Conservation (phyloP, 805 yeast genomes). For the Barnettozyma pratensis region DNA sequence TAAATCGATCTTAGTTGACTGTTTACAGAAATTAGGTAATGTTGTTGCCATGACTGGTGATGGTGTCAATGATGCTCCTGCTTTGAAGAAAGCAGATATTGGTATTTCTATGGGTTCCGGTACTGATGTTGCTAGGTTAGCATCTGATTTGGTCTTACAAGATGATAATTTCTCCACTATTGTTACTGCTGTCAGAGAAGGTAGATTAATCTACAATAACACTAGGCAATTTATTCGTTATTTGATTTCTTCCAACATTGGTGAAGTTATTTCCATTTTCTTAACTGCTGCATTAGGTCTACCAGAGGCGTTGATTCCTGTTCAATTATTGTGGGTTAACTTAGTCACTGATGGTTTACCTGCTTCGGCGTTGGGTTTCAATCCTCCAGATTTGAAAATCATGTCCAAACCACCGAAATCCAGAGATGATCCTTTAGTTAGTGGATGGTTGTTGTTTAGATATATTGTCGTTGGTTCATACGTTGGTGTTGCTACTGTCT, state of each 20-base stretch:
- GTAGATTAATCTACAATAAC: slow-evolving; percentile 41
- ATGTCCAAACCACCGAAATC: slow-evolving; percentile 35
- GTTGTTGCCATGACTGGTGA: slow-evolving; percentile 64
- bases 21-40: slow-evolving; percentile 39
- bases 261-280: slow-evolving; percentile 52
- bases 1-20: slow-evolving; percentile 47
- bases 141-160: slow-evolving; percentile 51
- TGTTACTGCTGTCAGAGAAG: slow-evolving; percentile 51
- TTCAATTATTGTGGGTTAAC: slow-evolving; percentile 53
- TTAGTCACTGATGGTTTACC: slow-evolving; percentile 56
- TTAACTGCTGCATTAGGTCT: slow-evolving; percentile 49
- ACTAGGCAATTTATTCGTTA: slow-evolving; percentile 38
- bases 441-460: slow-evolving; percentile 33
- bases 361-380: slow-evolving; percentile 52
- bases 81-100: slow-evolving; percentile 56
- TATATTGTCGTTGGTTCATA: slow-evolving; percentile 35
- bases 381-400: slow-evolving; percentile 35
- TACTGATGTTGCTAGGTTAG: slow-evolving; percentile 56
- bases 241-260: slow-evolving; percentile 48
- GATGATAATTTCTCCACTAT: slow-evolving; percentile 54
- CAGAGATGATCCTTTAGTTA: slow-evolving; percentile 33
- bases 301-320: slow-evolving; percentile 51
- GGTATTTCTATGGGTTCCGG: slow-evolving; percentile 64
- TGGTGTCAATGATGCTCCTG: slow-evolving; percentile 64
- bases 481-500: slow-evolving; percentile 37